Conservation (phyloP, 2,329 filamentous ascomycete species). For the Didymella sp. region DNA sequence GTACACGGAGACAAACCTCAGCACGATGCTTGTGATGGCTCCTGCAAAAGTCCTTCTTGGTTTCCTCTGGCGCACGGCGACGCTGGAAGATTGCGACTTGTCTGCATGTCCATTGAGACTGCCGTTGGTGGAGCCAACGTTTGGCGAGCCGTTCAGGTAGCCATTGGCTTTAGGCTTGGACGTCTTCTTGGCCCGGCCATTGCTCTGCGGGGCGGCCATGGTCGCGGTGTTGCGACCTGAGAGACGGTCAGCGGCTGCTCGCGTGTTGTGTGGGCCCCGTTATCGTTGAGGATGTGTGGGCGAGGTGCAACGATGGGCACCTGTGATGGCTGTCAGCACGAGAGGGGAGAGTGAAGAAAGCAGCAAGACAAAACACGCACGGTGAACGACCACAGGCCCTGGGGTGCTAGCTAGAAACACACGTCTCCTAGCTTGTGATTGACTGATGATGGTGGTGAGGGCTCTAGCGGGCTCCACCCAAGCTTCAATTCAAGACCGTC, state of each 20-base stretch:
- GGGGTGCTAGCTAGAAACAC: conserved; percentile 15
- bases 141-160: conserved; percentile 29
- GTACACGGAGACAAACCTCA: conserved; percentile 33
- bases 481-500: too few relatives aligned
- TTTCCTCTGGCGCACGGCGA: conserved; percentile 27
- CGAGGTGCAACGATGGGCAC: conserved; percentile 7
- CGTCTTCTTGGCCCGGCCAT: conserved; percentile 48
- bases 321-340: conserved; percentile 6
- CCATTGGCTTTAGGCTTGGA: conserved; percentile 40
- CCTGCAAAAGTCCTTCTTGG: conserved; percentile 32
- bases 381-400: neutral
- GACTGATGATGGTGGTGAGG: conserved; percentile 18
- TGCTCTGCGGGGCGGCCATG: conserved; percentile 47
- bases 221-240: conserved; percentile 25
- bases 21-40: conserved; percentile 42
- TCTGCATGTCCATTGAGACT: conserved; percentile 38
- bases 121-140: conserved; percentile 31
- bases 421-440: conserved; percentile 21
- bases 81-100: conserved; percentile 32
- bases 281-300: conserved; percentile 4
- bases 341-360: neutral
- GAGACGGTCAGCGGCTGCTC: conserved; percentile 20
- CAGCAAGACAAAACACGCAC: conserved; percentile 2
- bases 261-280: conserved; percentile 21
- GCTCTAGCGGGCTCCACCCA: conserved; percentile 24